Percentiles rank a stretch among this genome's conserved stretches.
phyloP scores from a whole-genome alignment of 2,329 filamentous ascomycete species.

The Talaromyces sp. region DNA sequence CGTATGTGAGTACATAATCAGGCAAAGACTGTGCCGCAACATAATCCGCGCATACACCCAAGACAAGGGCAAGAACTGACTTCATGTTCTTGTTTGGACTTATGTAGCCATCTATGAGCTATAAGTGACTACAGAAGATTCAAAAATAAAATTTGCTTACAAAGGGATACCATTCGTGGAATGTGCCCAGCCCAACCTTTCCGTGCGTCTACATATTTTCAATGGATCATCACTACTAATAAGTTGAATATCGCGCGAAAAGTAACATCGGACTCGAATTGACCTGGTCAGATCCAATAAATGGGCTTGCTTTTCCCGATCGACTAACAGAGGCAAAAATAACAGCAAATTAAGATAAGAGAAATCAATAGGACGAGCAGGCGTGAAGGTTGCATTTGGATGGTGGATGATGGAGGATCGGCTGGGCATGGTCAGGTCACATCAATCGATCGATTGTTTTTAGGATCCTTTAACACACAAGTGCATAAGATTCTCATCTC shows the following conservation, averaged over 20 bases:
- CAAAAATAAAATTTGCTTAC: too few species aligned
- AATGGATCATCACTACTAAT: background rate
- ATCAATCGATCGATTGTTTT: background rate
- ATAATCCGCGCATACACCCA: conserved; percentile 3
- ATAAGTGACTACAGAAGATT: too few species aligned
- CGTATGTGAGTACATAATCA: conserved; percentile 15
- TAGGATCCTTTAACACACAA: background rate
- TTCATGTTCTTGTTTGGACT: background rate
- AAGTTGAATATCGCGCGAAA: background rate
- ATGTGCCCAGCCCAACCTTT: background rate
- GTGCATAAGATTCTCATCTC: background rate
- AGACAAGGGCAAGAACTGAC: conserved; percentile 2
- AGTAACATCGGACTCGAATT: background rate
- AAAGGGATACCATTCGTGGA: background rate
- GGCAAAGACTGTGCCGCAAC: conserved; percentile 7
- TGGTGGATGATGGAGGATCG: background rate
- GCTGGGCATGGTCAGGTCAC: background rate
- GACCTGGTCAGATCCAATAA: background rate
- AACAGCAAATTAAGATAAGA: background rate
- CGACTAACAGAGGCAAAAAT: background rate
- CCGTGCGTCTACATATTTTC: background rate
- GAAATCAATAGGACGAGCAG: background rate
- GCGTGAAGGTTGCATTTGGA: background rate
- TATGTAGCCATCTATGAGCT: background rate
- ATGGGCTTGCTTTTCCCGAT: background rate